These are phyloP conservation scores for Ceratocystis albifundus DNA, from an alignment of 2,329 filamentous ascomycete species.

Conservation along the genomic window DNA sequence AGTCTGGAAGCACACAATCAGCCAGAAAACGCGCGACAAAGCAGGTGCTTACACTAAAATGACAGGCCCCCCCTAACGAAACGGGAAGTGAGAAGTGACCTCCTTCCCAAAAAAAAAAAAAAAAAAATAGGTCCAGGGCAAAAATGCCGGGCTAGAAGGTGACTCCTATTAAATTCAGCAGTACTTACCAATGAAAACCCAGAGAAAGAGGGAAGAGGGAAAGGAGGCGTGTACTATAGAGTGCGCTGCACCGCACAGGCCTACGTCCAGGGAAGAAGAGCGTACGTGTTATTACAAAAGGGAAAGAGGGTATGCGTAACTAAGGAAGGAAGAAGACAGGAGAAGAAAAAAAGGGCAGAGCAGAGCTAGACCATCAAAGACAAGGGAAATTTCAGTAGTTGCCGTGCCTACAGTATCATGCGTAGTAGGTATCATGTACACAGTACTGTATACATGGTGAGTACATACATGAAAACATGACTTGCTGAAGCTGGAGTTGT, in stretches of 20 bases:
- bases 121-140: not conserved
- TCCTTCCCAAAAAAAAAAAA: not conserved
- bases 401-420: not conserved
- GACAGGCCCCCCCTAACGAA: constrained; percentile 8
- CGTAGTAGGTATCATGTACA: not conserved
- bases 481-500: not conserved
- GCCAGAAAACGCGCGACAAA: constrained; percentile 20
- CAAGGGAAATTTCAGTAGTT: constrained; percentile 1
- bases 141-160: not conserved
- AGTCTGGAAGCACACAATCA: constrained; percentile 19
- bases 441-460: not conserved
- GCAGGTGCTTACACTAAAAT: constrained; percentile 16
- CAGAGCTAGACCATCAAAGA: not conserved
- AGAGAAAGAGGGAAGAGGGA: constrained; percentile 5
- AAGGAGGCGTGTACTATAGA: not conserved
- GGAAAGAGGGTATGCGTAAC: not conserved
- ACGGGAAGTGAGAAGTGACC: constrained; percentile 3
- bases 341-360: constrained; percentile 1
- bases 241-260: not conserved
- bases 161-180: not conserved
- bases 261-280: not conserved
- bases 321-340: constrained; percentile 14
- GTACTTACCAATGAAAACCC: not conserved
- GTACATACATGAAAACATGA: not conserved
- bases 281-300: not conserved